Evolutionary conservation across 78 protist species (phyloP), one percentile per base, ranked within the genome.

Genomic region (Dictyostelium discoideum): DNA sequence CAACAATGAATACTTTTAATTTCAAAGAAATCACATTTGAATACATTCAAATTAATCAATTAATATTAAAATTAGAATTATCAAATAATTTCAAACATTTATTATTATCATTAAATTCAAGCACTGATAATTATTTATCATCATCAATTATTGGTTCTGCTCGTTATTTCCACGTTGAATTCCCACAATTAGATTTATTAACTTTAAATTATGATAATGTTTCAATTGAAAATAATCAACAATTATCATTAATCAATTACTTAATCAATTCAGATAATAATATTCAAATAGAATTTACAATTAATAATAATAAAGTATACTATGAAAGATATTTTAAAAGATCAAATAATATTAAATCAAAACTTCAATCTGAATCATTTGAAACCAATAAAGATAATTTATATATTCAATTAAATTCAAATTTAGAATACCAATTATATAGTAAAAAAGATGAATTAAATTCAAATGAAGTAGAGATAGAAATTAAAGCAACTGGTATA

Each of bases 11-110:
- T 29, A 82, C 20, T 24, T 13, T 10, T 0, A 89, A 79, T 81
- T 89, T 60, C 39, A 60, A 67, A 40, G 24, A 39, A 1, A 14
- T 24, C 4, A 69, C 87, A 0, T 24, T 24, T 60, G 87, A 81
- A 29, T 89, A 80, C 73, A 63, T 89, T 42, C 82, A 89, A n/a
- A n/a, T 89, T 24, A 81, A 89, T 48, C 94, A 89, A 81, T 10
- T 39, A 0, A 13, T 89, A 48, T 48, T 81, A 46, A 79, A 89
- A 54, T 26, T 60, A 9, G 26, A 76, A 46, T n/a, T 37, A 46
- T 9, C 37, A 44, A 16, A 37, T 46, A 24, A 26, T 26, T 67
- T 67, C 37, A 79, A 79, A 79, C 85, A 79, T 79, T 16, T 79
- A 14, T 46, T 79, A 79, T 8, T 79, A 24, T 79, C 85, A 40